phyloP scores from a whole-genome alignment of 2,329 filamentous ascomycete species.

The Arachnomyces sp. region DNA sequence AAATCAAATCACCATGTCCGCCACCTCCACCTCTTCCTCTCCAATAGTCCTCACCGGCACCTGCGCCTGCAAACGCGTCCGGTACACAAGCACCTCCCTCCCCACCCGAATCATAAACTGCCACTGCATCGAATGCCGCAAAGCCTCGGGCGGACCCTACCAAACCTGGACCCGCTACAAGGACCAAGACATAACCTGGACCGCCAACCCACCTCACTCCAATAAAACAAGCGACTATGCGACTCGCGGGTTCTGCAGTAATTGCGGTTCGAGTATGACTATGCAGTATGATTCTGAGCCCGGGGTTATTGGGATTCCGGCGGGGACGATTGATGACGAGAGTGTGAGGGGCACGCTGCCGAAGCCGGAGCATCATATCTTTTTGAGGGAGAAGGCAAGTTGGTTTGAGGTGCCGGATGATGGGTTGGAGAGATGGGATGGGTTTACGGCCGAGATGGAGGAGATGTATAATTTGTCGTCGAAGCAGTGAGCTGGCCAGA shows the following conservation, averaged over 20 bases:
- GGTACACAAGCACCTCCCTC: conserved; percentile 31
- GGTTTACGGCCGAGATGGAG: conserved; percentile 15
- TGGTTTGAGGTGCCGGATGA: conserved; percentile 35
- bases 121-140: conserved; percentile 44
- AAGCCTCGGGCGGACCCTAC: conserved; percentile 40
- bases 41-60: conserved; percentile 31
- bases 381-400: conserved; percentile 33
- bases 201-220: conserved; percentile 24
- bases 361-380: conserved; percentile 35
- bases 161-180: conserved; percentile 37
- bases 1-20: too few species aligned
- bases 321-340: conserved; percentile 37
- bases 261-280: conserved; percentile 40
- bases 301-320: conserved; percentile 27
- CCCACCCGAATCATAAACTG: conserved; percentile 36
- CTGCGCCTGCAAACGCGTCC: conserved; percentile 38
- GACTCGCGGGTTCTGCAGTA: conserved; percentile 38
- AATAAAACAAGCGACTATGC: conserved; percentile 35
- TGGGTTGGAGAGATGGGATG: conserved; percentile 22
- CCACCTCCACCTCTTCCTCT: too few species aligned
- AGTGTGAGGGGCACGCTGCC: conserved; percentile 25
- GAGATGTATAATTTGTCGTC: conserved; percentile 4
- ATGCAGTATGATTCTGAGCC: conserved; percentile 34
- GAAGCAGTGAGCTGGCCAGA: too few species aligned
- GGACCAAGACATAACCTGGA: conserved; percentile 26